phyloP scores from a whole-genome alignment of 2,329 filamentous ascomycete genomes.

The Saccharata proteae region DNA sequence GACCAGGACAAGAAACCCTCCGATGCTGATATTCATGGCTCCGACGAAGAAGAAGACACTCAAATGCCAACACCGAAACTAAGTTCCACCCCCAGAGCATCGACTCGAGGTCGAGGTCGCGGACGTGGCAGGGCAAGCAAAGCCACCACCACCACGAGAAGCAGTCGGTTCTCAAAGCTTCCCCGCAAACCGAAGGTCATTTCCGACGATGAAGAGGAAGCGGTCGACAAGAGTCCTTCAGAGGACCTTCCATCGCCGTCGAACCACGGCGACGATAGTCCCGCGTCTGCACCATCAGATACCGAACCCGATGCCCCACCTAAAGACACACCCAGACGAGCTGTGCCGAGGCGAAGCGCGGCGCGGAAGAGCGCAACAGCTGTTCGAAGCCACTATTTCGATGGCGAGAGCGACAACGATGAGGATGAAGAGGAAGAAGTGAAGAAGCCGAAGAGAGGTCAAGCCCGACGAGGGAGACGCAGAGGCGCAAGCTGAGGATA shows the following conservation, averaged over 20 bases:
- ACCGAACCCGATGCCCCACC: background rate
- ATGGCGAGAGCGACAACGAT: constrained; percentile 1
- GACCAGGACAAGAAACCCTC: background rate
- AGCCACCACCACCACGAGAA: background rate
- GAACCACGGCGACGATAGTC: too few relatives aligned
- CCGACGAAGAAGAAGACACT: constrained; percentile 5
- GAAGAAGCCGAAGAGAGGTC: too few relatives aligned
- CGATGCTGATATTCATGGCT: background rate
- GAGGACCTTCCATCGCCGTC: constrained; percentile 1
- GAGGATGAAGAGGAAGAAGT: constrained; percentile 1
- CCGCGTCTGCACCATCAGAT: background rate
- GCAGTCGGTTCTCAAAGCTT: background rate
- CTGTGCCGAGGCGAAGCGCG: constrained; percentile 6
- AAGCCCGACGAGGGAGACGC: too few relatives aligned
- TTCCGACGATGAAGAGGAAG: background rate
- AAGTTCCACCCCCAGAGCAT: constrained; percentile 1
- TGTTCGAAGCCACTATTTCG: constrained; percentile 11
- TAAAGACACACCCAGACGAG: background rate
- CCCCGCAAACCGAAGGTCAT: background rate
- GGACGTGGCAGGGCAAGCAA: constrained; percentile 11
- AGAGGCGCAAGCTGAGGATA: too few relatives aligned
- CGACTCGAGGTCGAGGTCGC: constrained; percentile 8
- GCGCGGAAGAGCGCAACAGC: constrained; percentile 9
- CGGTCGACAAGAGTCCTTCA: background rate
- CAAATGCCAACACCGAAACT: constrained; percentile 1